These are phyloP conservation scores for Penicillium lividum DNA, from an alignment of 495 filamentous ascomycete species.

Conservation along the genomic window DNA sequence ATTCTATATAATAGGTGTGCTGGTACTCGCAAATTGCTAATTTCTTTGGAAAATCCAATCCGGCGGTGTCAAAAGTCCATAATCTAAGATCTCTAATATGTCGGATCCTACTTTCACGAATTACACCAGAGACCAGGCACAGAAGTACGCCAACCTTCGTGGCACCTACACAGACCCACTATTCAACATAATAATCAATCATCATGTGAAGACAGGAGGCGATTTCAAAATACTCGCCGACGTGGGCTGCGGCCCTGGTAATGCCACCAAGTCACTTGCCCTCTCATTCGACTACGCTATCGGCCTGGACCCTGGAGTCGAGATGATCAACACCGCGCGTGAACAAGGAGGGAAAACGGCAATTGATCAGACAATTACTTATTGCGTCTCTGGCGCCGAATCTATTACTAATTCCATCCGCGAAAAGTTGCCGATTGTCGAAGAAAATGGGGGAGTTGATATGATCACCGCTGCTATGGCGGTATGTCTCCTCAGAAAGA, in stretches of 20 bases:
- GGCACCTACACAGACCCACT: conserved; percentile 37
- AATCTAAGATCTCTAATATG: not conserved
- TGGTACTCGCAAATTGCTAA: too few relatives aligned
- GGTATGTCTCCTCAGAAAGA: conserved; percentile 21
- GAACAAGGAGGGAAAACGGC: conserved; percentile 16
- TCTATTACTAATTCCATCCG: conserved; percentile 21
- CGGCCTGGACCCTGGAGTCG: conserved; percentile 49
- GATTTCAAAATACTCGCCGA: conserved; percentile 50
- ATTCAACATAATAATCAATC: conserved; percentile 43
- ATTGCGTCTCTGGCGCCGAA: conserved; percentile 43
- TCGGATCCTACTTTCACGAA: conserved; percentile 42
- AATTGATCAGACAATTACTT: conserved; percentile 31
- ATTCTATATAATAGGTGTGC: too few relatives aligned
- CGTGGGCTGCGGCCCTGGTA: conserved; percentile 56
- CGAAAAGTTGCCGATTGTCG: not conserved
- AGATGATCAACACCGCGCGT: conserved; percentile 52
- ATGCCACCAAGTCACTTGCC: conserved; percentile 39
- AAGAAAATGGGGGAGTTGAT: conserved; percentile 40
- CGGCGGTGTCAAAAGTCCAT: not conserved
- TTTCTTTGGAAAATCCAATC: not conserved
- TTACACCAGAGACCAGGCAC: conserved; percentile 42
- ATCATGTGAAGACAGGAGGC: conserved; percentile 38
- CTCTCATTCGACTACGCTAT: conserved; percentile 40
- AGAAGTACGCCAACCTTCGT: conserved; percentile 43
- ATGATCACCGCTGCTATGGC: conserved; percentile 50